Base-by-base conservation (phyloP, 1,284 basidiomycete species). In the Ceratobasidium sp. region DNA sequence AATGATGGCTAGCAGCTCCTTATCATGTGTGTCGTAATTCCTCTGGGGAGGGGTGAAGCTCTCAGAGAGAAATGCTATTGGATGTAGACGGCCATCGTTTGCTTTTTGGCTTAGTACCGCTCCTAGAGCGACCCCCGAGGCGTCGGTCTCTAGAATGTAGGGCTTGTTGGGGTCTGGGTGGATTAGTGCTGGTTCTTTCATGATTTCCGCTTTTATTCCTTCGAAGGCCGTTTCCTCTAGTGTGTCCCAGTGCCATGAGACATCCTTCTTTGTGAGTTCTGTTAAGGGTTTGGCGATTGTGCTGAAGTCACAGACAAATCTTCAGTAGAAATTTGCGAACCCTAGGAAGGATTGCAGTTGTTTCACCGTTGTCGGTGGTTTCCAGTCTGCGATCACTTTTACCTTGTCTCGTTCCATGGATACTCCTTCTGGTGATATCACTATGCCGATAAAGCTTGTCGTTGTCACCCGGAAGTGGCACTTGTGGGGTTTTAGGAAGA, bases 271-370 rank as follows among this genome's bases (percentile, higher is more conserved):
- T 4, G 77, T 77, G 1, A 82, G 75, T 1, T 54, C 24, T 6
- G 76, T 79, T 0, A 83, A 53, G 0, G 81, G 81, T 0, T n/a
- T 41, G 0, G 78, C 76, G 14, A 81, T 77, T 9, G 66, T 46
- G 0, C 81, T 78, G 75, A 79, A 83, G 29, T 77, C 54, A 9
- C 72, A 72, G 5, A 37, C 34, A 37, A 37, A 37, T 37, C 34
- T 37, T 9, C 34, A 6, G 34, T 37, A 37, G 34, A 80, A 82
- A 72, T 80, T 80, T 2, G 78, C 78, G 19, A 83, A 78, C 16
- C 82, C 81, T 1, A 83, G 56, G 76, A 83, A 82, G 2, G 54
- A 39, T 59, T 79, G 78, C 19, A 80, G 34, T 48, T 81, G 76
- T 39, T 73, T 76, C 19, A 81, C 74, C 5, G 41, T 78, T 1